Evolutionary conservation across 345 rosid genomes (phyloP), one percentile per base, ranked within the genome.

Genomic region (Bruguiera sexangula): DNA sequence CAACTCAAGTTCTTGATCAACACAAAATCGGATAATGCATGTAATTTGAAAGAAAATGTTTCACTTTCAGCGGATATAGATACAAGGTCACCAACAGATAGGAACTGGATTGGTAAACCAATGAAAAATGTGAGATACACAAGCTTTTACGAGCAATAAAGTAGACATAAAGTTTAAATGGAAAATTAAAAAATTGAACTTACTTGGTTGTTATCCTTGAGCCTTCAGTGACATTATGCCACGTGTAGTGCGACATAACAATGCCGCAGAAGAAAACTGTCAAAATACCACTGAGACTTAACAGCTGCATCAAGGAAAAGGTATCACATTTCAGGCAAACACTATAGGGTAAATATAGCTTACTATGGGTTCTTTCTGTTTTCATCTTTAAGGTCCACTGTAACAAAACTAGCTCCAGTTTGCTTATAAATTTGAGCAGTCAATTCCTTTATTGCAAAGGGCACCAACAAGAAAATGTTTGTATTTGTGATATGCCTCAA

Each of bases 181-280:
- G 46, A 57, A 31, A 3, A 60, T 16, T 46, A 8, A 52, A 67
- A 56, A 65, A 56, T 55, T 29, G 1, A 26, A 46, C 85, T 78
- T 70, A 86, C 94, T 85, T 86, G 75, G 94, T 85, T 69, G 94
- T 88, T 80, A 82, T 66, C 67, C 88, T 69, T 43, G 94, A 88
- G 77, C 88, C 79, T 73, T 88, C 86, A 20, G 94, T 86, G 60
- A 88, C 82, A 1, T 86, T 88, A 71, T 88, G 94, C 94, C 94
- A 88, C 16, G 94, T 85, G 67, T 86, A 86, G 73, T 88, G 93
- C 4, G 91, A 88, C 89, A 86, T 85, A 59, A 86, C 78, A 58
- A 88, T 83, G 57, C 93, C 93, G 46, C 87, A 82, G 80, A 86
- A 86, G 83, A 88, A 88, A 66, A 88, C 68, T 39, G 94, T 86